Base-by-base conservation (phyloP, 2,329 filamentous ascomycete genomes). In the Chaetomium strumarium region DNA sequence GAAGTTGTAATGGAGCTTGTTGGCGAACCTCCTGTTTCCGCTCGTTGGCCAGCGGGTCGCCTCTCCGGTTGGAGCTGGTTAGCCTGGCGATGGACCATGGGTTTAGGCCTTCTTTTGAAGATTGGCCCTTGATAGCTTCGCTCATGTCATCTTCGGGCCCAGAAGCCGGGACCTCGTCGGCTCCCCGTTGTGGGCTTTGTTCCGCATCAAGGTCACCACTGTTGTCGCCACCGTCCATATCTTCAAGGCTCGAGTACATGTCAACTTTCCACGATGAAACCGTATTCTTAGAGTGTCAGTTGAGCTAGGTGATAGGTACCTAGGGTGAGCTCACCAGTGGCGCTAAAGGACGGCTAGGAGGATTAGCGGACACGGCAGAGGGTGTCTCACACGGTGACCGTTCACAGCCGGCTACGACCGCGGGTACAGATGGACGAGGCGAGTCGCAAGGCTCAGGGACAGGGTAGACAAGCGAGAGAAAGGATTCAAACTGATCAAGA, bases 401-500 rank as follows among this genome's bases (percentile, higher is more conserved):
- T 24, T 47, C 41, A 30, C 12, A 10, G 13, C 44, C 39, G 5
- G 2, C 13, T 30, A 7, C 17, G 2, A 7, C 14, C n/a, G 9
- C 6, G 12, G 3, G 6, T 10, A 8, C 11, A 5, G 24, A 8
- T 1, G 40, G 11, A 33, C 16, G 13, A 17, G 19, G 14, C 2
- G 51, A 3, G 17, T 20, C 12, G 13, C 14, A 2, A 36, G 12
- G 13, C 1, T 30, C 11, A 38, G 46, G 11, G 11, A 31, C 11
- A 11, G 53, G 29, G 49, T 81, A 79, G 8, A 72, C 55, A 6
- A 67, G 63, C 30, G 63, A 59, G 19, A 75, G 77, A 16, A 80
- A 63, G 1, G 57, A 57, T 33, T 72, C 70, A 46, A 82, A 81
- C 16, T 72, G 65, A n/a, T 69, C 60, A 2, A 80, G 57, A 0